Evolutionary conservation across 257 asterid species (phyloP), one percentile per base, ranked within the genome.

Genomic region (Anisodus acutangulus): DNA sequence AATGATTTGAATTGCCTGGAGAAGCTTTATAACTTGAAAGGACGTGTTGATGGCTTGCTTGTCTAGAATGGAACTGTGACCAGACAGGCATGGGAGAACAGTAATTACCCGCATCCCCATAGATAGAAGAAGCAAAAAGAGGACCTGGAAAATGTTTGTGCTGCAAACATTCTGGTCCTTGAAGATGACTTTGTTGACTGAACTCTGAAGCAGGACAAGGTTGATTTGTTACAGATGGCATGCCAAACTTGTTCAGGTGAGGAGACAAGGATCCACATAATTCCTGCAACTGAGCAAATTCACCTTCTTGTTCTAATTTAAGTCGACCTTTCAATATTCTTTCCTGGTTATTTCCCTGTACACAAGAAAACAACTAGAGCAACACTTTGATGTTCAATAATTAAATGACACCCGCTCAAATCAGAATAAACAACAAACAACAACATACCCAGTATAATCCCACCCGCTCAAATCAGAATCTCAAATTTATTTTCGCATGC

Each of bases 341-440:
- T 90, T 88, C 90, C 86, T 85, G 94, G 83, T 71, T 79, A 86
- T 86, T 84, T 51, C 83, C 95, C 93, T 95, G 92, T 85, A 87
- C 85, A 88, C 78, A 79, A 17, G 89, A 90, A 88, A 90, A 81
- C 87, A 90, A 84, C 92, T 87, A 90, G 89, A 92, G 85, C 87
- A 86, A 89, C 90, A 89, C 83, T 89, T 85, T 84, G 92, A 89
- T 63, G 88, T 85, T 86, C 86, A 79, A 89, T 85, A 83, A 66
- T 80, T 84, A 70, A 84, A 84, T 22, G 9, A 22, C 26, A 22
- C 26, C 26, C 26, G 26, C 26, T 22, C 26, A 22, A 22, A 22
- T 22, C 26, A 22, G 26, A 22, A 22, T 22, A 22, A 22, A 22
- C 26, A 22, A 22, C 26, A 22, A 22, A 22, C 26, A 22, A 22